Conservation (phyloP, 2,329 filamentous ascomycete genomes). For the Helotiales sp. region DNA sequence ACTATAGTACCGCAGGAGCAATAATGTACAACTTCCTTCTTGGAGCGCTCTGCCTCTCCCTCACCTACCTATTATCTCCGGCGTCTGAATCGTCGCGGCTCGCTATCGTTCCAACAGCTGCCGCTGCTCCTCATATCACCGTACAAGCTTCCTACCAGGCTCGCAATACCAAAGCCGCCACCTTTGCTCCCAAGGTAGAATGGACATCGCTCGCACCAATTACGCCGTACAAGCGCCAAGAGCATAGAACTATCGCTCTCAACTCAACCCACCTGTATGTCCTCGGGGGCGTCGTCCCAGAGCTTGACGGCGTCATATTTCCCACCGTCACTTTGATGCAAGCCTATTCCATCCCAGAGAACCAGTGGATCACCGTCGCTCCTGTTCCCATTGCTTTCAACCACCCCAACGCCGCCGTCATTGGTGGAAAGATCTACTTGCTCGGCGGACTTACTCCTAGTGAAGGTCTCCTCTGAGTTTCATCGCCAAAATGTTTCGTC, state of each 20-base stretch:
- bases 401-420: constrained; percentile 40
- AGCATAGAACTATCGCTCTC: constrained; percentile 13
- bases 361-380: constrained; percentile 33
- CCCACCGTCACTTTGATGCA: constrained; percentile 28
- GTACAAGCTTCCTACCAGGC: no score
- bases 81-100: no score
- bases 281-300: constrained; percentile 14
- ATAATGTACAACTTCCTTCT: no score
- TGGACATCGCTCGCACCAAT: neutral
- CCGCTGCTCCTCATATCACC: no score
- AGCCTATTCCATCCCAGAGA: constrained; percentile 34
- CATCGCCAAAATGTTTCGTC: constrained; percentile 6
- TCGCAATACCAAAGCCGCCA: no score
- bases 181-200: no score
- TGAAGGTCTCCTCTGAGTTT: constrained; percentile 2
- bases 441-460: constrained; percentile 38
- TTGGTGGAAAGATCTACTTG: constrained; percentile 40
- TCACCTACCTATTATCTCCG: no score
- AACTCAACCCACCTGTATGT: constrained; percentile 9
- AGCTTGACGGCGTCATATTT: neutral
- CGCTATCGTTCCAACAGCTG: no score
- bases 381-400: constrained; percentile 36
- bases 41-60: no score
- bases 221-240: constrained; percentile 16
- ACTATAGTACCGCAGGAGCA: no score